These are phyloP conservation scores for Ganoderma lucidum DNA, from an alignment of 1,284 basidiomycete genomes.

Conservation along the genomic window DNA sequence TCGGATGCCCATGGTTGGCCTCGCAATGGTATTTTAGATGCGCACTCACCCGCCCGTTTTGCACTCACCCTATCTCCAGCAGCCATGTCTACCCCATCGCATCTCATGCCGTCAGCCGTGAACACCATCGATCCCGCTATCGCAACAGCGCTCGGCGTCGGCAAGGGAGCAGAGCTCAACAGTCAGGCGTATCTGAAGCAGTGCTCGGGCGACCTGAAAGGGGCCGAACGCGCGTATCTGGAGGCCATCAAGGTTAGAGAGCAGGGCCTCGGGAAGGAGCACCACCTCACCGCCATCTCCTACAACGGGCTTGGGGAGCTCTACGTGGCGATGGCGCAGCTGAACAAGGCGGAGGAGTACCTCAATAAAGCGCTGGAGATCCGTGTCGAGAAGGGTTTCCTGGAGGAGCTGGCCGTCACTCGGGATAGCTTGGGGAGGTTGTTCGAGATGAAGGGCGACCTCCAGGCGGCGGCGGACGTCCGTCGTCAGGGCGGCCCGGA, in stretches of 20 bases:
- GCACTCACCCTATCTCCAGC: background rate
- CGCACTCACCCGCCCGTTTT: background rate
- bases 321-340: conserved; percentile 41
- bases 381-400: conserved; percentile 31
- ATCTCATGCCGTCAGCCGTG: background rate
- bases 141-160: conserved; percentile 16
- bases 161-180: conserved; percentile 32
- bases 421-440: conserved; percentile 46
- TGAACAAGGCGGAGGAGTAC: conserved; percentile 44
- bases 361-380: conserved; percentile 41
- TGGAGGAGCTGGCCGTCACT: conserved; percentile 43
- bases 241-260: conserved; percentile 42
- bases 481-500: conserved; percentile 35
- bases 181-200: conserved; percentile 36
- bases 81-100: background rate
- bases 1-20: background rate
- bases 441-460: conserved; percentile 43
- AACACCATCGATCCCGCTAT: conserved; percentile 21
- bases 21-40: background rate
- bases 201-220: conserved; percentile 37
- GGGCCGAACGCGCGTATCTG: conserved; percentile 40
- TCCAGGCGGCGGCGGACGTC: conserved; percentile 38
- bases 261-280: conserved; percentile 25
- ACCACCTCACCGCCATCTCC: conserved; percentile 39
- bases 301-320: conserved; percentile 45